phyloP scores from a whole-genome alignment of 2,329 filamentous ascomycete genomes.

The Celoporthe dispersa region DNA sequence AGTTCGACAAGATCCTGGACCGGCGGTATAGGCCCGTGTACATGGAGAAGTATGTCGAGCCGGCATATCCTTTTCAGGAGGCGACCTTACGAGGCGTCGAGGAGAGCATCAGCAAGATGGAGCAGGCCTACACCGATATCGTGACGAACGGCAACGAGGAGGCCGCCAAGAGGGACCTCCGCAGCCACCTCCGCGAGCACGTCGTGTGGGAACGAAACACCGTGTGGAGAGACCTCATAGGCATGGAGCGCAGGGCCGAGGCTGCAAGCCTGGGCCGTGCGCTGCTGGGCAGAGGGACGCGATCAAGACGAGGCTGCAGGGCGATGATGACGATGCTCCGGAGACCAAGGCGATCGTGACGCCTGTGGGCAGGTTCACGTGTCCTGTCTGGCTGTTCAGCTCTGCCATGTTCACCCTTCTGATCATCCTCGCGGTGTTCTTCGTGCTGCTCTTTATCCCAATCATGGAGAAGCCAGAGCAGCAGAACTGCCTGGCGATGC shows the following conservation, averaged over 20 bases:
- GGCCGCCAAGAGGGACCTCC: conserved; percentile 80
- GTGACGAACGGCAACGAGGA: conserved; percentile 80
- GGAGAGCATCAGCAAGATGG: conserved; percentile 73
- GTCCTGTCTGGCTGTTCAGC: conserved; percentile 83
- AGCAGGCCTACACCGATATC: conserved; percentile 78
- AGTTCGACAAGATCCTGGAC: conserved; percentile 96
- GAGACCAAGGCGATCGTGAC: conserved; percentile 73
- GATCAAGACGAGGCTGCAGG: conserved; percentile 74
- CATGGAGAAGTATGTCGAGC: conserved; percentile 72
- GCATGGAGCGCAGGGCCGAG: conserved; percentile 92
- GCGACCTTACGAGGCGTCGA: conserved; percentile 73
- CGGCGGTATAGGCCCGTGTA: conserved; percentile 78
- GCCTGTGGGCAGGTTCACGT: conserved; percentile 75
- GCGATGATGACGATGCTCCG: conserved; percentile 72
- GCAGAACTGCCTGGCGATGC: conserved; percentile 92
- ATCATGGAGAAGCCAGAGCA: conserved; percentile 89
- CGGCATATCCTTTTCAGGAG: conserved; percentile 80
- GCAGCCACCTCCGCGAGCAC: conserved; percentile 90
- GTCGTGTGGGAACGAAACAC: conserved; percentile 99
- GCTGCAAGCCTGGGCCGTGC: conserved; percentile 89
- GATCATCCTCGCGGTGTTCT: conserved; percentile 72
- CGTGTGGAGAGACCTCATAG: conserved; percentile 98
- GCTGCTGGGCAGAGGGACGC: conserved; percentile 76
- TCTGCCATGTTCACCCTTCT: conserved; percentile 79
- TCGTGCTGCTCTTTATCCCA: conserved; percentile 72